Evolutionary conservation across 306 rosid species (phyloP), one percentile per base, ranked within the genome.

Genomic region (Myrica gale): DNA sequence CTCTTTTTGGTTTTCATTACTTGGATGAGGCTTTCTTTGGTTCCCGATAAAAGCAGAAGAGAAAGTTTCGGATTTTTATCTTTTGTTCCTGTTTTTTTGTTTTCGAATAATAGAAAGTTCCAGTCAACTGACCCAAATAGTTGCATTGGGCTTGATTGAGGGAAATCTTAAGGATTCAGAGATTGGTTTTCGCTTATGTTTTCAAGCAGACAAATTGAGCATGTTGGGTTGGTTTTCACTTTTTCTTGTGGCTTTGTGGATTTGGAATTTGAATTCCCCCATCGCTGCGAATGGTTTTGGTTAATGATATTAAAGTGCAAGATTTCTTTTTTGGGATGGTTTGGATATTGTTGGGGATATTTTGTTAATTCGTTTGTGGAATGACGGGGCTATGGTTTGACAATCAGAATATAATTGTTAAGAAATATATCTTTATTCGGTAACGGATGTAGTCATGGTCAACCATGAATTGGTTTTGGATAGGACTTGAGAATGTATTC

Each of bases 1-100:
- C 17, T 57, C 2, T 45, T 80, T 54, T 50, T 53, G 1, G 47
- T 5, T 47, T 45, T 79, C 12, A 4, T 77, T 32, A 2, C 75
- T 79, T 7, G 7, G 20, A 15, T 78, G 9, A 1, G 2, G 55
- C 5, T 56, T 17, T 74, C 52, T 74, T 72, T 82, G 54, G 15
- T 43, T 81, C 17, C 21, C 8, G 7, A 20, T 41, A 76, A 61
- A 19, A 16, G 15, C 56, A 10, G 16, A 13, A 13, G 48, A 39
- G 51, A 20, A 10, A 61, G 37, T 32, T 32, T 80, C 55, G 45
- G 60, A 68, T 20, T 67, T 60, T 6, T 63, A 1, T 10, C 17
- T 74, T 50, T 60, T 60, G 21, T 65, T 57, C 43, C 11, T 11
- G 16, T 58, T 57, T 4, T 60, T 60, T 16, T 10, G 20, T 69